These are phyloP conservation scores for Fraxinus angustifolia DNA, from an alignment of 305 asterid genomes.

Conservation along the genomic window DNA sequence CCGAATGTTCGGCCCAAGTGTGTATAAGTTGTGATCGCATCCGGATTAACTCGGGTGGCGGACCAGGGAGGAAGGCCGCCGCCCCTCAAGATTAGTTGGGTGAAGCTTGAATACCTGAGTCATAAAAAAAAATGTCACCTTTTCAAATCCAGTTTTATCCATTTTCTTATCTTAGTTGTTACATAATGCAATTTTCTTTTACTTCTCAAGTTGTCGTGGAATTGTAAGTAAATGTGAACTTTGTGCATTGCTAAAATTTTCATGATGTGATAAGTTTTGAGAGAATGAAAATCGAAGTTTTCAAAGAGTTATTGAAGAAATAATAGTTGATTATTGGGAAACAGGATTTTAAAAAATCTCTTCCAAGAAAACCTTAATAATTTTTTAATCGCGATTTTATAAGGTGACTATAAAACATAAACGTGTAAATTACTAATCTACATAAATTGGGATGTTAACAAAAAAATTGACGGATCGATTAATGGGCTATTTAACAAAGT, in stretches of 20 bases:
- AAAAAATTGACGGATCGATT: neutral
- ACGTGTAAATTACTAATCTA: too few species aligned
- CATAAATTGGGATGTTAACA: neutral
- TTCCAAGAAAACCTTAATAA: too few species aligned
- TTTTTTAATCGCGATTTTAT: neutral
- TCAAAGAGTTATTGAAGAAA: neutral
- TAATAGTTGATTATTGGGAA: too few species aligned
- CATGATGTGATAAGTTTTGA: neutral
- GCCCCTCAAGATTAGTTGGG: too few species aligned
- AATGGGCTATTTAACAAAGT: neutral
- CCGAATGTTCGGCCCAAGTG: too few species aligned
- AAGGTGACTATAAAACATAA: neutral
- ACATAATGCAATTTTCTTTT: neutral
- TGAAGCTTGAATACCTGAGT: too few species aligned
- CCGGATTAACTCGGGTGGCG: too few species aligned
- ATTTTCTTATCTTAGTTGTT: neutral
- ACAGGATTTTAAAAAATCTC: neutral
- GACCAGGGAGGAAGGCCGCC: too few species aligned
- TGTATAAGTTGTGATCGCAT: too few species aligned
- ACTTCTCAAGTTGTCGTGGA: neutral
- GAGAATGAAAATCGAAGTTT: neutral
- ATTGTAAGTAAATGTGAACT: neutral
- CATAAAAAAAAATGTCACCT: too few species aligned
- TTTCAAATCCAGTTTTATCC: neutral
- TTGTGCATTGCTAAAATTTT: neutral